Evolutionary conservation across 1,284 basidiomycete genomes (phyloP), one percentile per base, ranked within the genome.

Genomic region (Retiboletus flavoniger): DNA sequence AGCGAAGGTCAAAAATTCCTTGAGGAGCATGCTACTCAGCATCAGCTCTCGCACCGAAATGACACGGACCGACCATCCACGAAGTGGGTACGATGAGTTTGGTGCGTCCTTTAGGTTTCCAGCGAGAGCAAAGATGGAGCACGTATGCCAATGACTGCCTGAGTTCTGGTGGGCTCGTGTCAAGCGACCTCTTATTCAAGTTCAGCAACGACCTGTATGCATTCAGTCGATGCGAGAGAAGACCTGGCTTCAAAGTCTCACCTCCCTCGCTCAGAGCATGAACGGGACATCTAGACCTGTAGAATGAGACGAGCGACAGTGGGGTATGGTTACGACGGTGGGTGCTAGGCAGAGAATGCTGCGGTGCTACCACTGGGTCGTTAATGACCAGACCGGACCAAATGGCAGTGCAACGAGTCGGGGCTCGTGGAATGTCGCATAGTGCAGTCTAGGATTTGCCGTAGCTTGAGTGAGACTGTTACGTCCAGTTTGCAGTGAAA

Each of bases 61-160:
- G 8, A 45, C 10, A 43, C 17, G 42, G 40, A 56, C 61, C 2
- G 14, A 66, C 65, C 68, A 51, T 65, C 65, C 65, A 70, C 44
- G 52, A 57, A 14, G 56, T 42, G 39, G 68, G 66, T 1, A 67
- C 57, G 53, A 58, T 9, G 31, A 68, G 58, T 21, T 64, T 59
- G 45, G 56, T 31, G 9, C 44, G 46, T 48, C 48, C 53, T 46
- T 61, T 45, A 2, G 64, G 62, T 41, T 41, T 57, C 65, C 65
- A 67, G 38, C 24, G 32, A 28, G 66, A 57, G 32, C 63, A 60
- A 28, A 67, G 68, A 53, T 56, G 56, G 36, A 48, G 49, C 26
- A 62, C 43, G 54, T 70, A 70, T n/a, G 55, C 48, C 24, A 69
- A 34, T 11, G 50, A 29, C 39, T 56, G 60, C 26, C 53, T 50